Conservation (phyloP, 1,284 basidiomycete species). For the Ustilago hordei region DNA sequence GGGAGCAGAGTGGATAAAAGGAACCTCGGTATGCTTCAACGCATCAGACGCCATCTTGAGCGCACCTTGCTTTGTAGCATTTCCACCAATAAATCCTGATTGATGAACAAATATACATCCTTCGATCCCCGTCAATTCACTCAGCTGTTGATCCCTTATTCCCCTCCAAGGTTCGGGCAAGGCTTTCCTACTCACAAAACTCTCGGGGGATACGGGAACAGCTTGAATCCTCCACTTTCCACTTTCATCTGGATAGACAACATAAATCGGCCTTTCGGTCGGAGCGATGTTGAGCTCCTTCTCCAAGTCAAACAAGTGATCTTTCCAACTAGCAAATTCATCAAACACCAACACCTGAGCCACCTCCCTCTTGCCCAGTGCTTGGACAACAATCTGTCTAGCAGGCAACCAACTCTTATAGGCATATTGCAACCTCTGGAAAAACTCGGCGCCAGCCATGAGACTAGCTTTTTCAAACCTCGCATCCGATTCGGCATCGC, state of each 20-base stretch:
- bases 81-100: conserved; percentile 93
- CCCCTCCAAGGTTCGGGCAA: conserved; percentile 94
- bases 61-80: conserved; percentile 88
- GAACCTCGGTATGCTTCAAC: conserved; percentile 55
- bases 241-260: conserved; percentile 84
- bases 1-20: conserved; percentile 31
- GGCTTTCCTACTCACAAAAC: conserved; percentile 90
- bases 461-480: conserved; percentile 82
- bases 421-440: conserved; percentile 83
- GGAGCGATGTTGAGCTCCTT: conserved; percentile 59
- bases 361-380: conserved; percentile 75
- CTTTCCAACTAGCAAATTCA: conserved; percentile 88
- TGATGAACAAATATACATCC: conserved; percentile 94
- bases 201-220: conserved; percentile 83
- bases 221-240: conserved; percentile 92
- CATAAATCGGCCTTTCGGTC: conserved; percentile 77
- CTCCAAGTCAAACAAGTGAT: conserved; percentile 92
- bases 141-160: conserved; percentile 84
- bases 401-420: conserved; percentile 92
- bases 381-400: conserved; percentile 80
- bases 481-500: conserved; percentile 48
- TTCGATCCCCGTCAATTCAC: conserved; percentile 78
- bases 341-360: conserved; percentile 84
- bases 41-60: conserved; percentile 82
- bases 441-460: conserved; percentile 88